Evolutionary conservation across 768 basidiomycete genomes (phyloP).

Genomic region (Rubroboletus pulcherrimus): DNA sequence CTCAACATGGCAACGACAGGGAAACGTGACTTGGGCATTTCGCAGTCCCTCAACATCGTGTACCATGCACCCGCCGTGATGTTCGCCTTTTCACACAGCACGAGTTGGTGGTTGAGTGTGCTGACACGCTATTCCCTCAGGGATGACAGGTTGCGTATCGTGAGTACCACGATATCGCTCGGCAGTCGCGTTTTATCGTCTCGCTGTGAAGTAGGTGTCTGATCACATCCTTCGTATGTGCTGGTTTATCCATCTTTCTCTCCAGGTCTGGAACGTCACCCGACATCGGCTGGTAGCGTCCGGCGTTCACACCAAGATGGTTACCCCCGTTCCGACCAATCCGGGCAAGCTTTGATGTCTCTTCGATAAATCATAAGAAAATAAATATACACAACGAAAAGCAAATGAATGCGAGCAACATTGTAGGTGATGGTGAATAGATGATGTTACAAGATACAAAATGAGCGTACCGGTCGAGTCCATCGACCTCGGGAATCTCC

Average conservation of each 20-base stretch:
- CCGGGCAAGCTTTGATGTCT: constrained; percentile 16
- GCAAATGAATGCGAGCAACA: not conserved
- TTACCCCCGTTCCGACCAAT: constrained; percentile 31
- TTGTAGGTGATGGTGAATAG: not conserved
- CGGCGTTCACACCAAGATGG: constrained; percentile 52
- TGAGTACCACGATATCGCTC: constrained; percentile 48
- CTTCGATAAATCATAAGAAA: constrained; percentile 9
- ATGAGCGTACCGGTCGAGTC: constrained; percentile 20
- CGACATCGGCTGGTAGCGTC: constrained; percentile 51
- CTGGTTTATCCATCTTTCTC: not conserved
- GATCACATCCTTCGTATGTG: not conserved
- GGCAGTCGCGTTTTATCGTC: constrained; percentile 47
- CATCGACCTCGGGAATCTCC: constrained; percentile 6
- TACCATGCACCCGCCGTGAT: constrained; percentile 54
- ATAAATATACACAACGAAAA: not conserved
- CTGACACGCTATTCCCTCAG: constrained; percentile 23
- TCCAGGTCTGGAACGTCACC: constrained; percentile 55
- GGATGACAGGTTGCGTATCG: constrained; percentile 47
- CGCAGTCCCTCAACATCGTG: constrained; percentile 49
- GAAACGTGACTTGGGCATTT: constrained; percentile 37
- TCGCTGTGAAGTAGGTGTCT: constrained; percentile 43
- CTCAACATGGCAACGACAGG: constrained; percentile 26
- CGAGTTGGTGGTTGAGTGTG: not conserved
- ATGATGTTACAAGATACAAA: constrained; percentile 10
- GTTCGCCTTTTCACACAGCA: constrained; percentile 25